phyloP scores from a whole-genome alignment of 2,329 filamentous ascomycete genomes.

The Nemania serpens region DNA sequence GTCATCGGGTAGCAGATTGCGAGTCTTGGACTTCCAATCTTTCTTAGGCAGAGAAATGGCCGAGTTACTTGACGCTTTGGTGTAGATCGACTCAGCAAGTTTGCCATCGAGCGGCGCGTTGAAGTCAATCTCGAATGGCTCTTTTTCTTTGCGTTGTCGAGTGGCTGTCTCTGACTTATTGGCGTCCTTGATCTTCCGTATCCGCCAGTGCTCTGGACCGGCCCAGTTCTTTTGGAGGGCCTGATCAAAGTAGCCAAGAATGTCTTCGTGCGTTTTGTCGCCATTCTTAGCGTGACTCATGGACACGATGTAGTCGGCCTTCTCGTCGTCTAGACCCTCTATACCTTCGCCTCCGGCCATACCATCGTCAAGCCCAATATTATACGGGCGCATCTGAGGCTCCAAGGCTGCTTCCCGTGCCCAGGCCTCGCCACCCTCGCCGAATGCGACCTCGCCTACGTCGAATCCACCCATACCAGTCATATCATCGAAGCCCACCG shows the following conservation, averaged over 20 bases:
- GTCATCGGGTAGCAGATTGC: slow-evolving; percentile 93
- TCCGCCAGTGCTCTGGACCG: slow-evolving; percentile 98
- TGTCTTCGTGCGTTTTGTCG: slow-evolving; percentile 83
- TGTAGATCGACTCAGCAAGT: slow-evolving; percentile 78
- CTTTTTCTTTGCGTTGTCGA: slow-evolving; percentile 87
- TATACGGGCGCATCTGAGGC: slow-evolving; percentile 82
- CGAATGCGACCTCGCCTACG: slow-evolving; percentile 71
- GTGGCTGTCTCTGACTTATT: slow-evolving; percentile 65
- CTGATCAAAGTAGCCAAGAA: slow-evolving; percentile 97
- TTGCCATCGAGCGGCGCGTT: slow-evolving; percentile 71
- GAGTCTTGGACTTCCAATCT: slow-evolving; percentile 92
- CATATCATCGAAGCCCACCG: slow-evolving; percentile 80
- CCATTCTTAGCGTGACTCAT: slow-evolving; percentile 70
- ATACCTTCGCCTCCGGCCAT: slow-evolving; percentile 57
- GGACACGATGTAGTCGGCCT: slow-evolving; percentile 78
- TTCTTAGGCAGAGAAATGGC: slow-evolving; percentile 87
- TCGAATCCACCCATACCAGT: slow-evolving; percentile 74
- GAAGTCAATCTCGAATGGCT: slow-evolving; percentile 95
- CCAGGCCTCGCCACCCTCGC: slow-evolving; percentile 95
- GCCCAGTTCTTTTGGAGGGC: slow-evolving; percentile 97
- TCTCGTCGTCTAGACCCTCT: slow-evolving; percentile 64
- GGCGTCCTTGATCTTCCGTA: slow-evolving; percentile 84
- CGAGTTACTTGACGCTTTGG: slow-evolving; percentile 77
- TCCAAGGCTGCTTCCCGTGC: slow-evolving; percentile 86
- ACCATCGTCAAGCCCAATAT: slow-evolving; percentile 61